These are phyloP conservation scores for Sonneratia caseolaris DNA, from an alignment of 345 rosid species.

Conservation along the genomic window DNA sequence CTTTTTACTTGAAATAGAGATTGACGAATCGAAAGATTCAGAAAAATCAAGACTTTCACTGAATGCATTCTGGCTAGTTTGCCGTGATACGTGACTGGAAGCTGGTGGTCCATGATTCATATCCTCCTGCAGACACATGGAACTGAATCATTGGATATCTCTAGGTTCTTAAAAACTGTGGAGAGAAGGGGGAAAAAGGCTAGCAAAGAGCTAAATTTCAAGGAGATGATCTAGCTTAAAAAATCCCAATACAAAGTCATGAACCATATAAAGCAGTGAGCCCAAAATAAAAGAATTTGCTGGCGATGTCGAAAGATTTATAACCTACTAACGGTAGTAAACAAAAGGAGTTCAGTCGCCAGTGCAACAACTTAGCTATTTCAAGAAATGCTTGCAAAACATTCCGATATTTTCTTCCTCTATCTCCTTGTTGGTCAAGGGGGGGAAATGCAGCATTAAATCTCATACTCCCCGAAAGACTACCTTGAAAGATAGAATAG, in stretches of 20 bases:
- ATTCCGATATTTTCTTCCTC: background rate
- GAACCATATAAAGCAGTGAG: background rate
- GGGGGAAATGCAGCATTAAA: constrained; percentile 2
- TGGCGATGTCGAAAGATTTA: background rate
- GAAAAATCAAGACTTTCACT: constrained; percentile 33
- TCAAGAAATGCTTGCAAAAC: constrained; percentile 1
- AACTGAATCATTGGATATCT: constrained; percentile 1
- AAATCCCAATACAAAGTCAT: background rate
- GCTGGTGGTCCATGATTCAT: constrained; percentile 27
- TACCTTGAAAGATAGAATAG: background rate
- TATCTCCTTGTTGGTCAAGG: background rate
- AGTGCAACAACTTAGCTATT: background rate
- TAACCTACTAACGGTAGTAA: background rate
- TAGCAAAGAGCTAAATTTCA: background rate
- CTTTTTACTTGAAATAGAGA: constrained; percentile 25
- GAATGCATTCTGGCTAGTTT: constrained; percentile 46
- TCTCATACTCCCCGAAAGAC: background rate
- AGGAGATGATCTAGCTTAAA: background rate
- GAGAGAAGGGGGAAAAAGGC: background rate
- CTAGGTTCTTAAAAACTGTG: background rate
- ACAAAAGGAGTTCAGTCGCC: background rate
- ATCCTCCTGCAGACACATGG: constrained; percentile 40
- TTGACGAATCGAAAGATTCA: constrained; percentile 26
- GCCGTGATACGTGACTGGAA: constrained; percentile 48
- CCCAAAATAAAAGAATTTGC: background rate